These are phyloP conservation scores for Biscutella laevigata DNA, from an alignment of 441 rosid genomes.

Conservation along the genomic window DNA sequence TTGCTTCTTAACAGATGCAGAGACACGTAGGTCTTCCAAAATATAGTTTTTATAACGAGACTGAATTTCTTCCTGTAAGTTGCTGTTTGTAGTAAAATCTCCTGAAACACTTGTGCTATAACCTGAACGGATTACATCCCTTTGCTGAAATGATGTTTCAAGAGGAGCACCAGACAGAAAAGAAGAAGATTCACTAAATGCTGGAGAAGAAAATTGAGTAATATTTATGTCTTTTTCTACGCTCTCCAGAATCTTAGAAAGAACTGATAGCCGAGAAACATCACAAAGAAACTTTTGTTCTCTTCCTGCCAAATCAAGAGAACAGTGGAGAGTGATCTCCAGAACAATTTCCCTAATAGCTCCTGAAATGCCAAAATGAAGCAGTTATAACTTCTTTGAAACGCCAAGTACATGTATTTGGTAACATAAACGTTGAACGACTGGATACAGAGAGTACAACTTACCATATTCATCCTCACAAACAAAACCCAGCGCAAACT, in stretches of 20 bases:
- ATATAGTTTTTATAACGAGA: constrained; percentile 44
- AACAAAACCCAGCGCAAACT: constrained; percentile 51
- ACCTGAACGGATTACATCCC: constrained; percentile 31
- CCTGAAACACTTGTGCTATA: constrained; percentile 35
- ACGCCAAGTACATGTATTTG: constrained; percentile 18
- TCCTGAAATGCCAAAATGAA: constrained; percentile 40
- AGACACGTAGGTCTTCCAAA: constrained; percentile 50
- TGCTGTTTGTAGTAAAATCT: constrained; percentile 22
- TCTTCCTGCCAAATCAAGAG: constrained; percentile 37
- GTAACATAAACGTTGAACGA: constrained; percentile 15
- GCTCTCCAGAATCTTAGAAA: constrained; percentile 51
- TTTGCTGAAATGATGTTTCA: constrained; percentile 26
- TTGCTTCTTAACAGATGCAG: constrained; percentile 45
- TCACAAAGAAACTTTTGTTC: constrained; percentile 47
- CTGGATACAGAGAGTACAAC: constrained; percentile 23
- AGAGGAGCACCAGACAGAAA: constrained; percentile 32
- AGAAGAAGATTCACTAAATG: constrained; percentile 37
- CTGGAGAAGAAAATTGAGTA: constrained; percentile 47
- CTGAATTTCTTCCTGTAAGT: constrained; percentile 25
- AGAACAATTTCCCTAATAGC: constrained; percentile 49
- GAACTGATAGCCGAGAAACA: constrained; percentile 53
- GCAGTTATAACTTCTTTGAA: not conserved
- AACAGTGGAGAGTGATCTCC: constrained; percentile 48
- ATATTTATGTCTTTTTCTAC: constrained; percentile 39
- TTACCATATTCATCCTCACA: constrained; percentile 59